Conservation (phyloP, 768 basidiomycete genomes). For the Candolleomyces eurysporus region DNA sequence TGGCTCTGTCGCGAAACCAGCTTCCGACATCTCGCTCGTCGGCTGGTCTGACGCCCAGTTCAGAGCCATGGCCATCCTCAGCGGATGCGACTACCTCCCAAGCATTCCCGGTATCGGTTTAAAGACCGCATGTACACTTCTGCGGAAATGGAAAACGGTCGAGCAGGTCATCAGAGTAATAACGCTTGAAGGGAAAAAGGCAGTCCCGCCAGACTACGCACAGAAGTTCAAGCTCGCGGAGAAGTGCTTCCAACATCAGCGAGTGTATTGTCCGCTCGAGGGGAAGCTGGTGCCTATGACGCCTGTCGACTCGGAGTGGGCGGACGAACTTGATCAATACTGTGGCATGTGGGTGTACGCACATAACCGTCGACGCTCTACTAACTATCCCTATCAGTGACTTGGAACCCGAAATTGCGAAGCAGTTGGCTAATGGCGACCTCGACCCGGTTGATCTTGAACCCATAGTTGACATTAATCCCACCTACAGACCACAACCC, state of each 20-base stretch:
- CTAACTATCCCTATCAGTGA: conserved; percentile 41
- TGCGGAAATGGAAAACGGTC: conserved; percentile 82
- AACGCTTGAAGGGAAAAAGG: conserved; percentile 79
- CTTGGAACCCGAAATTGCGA: conserved; percentile 62
- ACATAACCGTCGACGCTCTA: conserved; percentile 10
- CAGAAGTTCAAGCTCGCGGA: conserved; percentile 79
- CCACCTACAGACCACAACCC: conserved; percentile 52
- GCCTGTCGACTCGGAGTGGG: conserved; percentile 56
- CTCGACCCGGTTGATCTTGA: conserved; percentile 65
- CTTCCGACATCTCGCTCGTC: conserved; percentile 65
- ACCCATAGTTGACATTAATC: conserved; percentile 80
- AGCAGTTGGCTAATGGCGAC: conserved; percentile 63
- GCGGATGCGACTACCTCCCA: conserved; percentile 90
- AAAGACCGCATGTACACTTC: conserved; percentile 84
- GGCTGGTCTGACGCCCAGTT: conserved; percentile 93
- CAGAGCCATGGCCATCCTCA: conserved; percentile 89
- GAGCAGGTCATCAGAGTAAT: conserved; percentile 80
- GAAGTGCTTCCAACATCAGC: conserved; percentile 88
- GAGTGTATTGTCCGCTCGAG: conserved; percentile 78
- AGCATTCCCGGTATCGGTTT: conserved; percentile 90
- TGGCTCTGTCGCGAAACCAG: conserved; percentile 47
- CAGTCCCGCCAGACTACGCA: conserved; percentile 75
- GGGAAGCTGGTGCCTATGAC: conserved; percentile 70
- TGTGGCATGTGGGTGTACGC: conserved; percentile 71
- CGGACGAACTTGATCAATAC: conserved; percentile 62